Percentiles rank a stretch among this genome's conserved stretches.
Conservation (phyloP, 768 basidiomycete genomes). For the Rhodocollybia butyracea region DNA sequence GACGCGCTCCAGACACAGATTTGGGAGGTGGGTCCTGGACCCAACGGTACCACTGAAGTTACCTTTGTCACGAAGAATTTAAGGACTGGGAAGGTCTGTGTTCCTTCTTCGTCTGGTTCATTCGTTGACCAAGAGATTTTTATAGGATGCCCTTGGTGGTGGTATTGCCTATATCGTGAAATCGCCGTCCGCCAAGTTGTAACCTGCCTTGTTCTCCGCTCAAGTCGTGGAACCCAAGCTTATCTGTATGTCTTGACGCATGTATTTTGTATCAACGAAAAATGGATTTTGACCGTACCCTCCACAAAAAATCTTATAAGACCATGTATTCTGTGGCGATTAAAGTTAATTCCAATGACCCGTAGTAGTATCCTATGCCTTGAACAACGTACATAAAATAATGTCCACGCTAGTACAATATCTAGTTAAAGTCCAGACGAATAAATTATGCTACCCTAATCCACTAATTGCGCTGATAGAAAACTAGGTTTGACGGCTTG, state of each 20-base stretch:
- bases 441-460: too few relatives aligned
- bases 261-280: not conserved
- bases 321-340: too few relatives aligned
- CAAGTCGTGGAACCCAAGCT: not conserved
- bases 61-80: conserved; percentile 61
- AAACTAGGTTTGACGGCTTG: too few relatives aligned
- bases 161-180: conserved; percentile 67
- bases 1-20: conserved; percentile 74
- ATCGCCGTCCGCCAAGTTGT: conserved; percentile 34
- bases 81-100: conserved; percentile 52
- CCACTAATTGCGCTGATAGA: too few relatives aligned
- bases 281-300: too few relatives aligned
- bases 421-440: too few relatives aligned
- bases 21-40: conserved; percentile 74
- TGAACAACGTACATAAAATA: too few relatives aligned
- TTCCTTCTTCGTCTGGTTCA: not conserved
- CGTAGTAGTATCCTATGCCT: too few relatives aligned
- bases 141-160: conserved; percentile 50
- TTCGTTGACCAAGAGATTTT: conserved; percentile 3
- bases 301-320: too few relatives aligned
- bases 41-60: conserved; percentile 55
- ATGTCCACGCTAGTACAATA: too few relatives aligned
- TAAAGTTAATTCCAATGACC: too few relatives aligned
- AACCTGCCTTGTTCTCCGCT: not conserved
- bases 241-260: not conserved